Evolutionary conservation across 768 basidiomycete genomes (phyloP), one percentile per base, ranked within the genome.

Genomic region (Lentinula guzmanii): DNA sequence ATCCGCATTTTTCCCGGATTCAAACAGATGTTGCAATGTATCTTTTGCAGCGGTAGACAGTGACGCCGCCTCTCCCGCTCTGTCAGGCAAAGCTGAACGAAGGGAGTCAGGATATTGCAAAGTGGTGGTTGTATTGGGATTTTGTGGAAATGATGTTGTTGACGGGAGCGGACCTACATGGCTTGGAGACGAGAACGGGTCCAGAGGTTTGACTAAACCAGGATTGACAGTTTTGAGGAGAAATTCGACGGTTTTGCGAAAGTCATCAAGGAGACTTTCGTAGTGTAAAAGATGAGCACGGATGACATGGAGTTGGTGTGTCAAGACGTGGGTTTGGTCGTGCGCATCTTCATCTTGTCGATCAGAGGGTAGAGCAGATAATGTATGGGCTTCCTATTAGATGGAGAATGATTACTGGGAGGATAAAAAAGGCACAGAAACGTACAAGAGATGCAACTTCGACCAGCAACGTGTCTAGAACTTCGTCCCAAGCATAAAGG

Each of bases 221-320:
- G 83, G 86, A 65, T 85, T 82, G 3, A 71, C 73, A 0, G 82
- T 84, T 4, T 77, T 68, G 34, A 68, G 62, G 1, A 86, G 70
- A 63, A 87, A 87, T 0, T 61, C n/a, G 3, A 86, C 76, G 0
- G 81, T 75, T 62, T 83, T 81, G 28, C 68, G 69, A 65, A 86
- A 85, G 62, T 85, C 82, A 3, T 79, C 73, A 34, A 86, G 74
- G 28, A 86, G 76, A 11, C 77, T 75, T 9, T 74, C 76, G 66
- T 84, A 83, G 65, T 85, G 82, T 37, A 86, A 72, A 5, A 86
- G 72, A 68, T 85, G 84, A 0, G 85, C 85, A 50, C 82, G 81
- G 34, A 86, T 68, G 63, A 81, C 74, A 64, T 86, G 82, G 37
- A 86, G 74, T 62, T 85, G 79, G 11, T 76, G 79, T 0, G 85